Base-by-base conservation (phyloP, 345 rosid species). In the Hibiscus trionum region DNA sequence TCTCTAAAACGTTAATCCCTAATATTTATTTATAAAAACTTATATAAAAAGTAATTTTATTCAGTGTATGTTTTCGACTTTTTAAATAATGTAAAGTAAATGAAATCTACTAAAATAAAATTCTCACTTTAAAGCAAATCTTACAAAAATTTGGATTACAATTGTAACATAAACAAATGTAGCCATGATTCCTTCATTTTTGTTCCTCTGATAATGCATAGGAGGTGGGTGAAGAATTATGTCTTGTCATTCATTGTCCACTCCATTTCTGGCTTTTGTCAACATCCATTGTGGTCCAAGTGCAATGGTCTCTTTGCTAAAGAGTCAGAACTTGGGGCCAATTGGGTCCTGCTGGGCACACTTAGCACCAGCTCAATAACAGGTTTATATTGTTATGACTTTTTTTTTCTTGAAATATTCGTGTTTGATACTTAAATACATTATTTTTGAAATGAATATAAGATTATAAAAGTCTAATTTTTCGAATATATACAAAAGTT, bases 161-260 rank as follows among this genome's bases (percentile, higher is more conserved):
- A 33, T 5, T 4, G 1, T 33, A 33, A 33, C 37, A 33, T 11
- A 17, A 62, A n/a, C 37, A 39, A 63, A 63, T 9, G 26, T 21
- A 37, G 67, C 50, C 27, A 19, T 39, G 49, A 63, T n/a, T 17
- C 26, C 11, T 63, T 63, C 44, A n/a, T 64, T 72, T 55, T 61
- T 52, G 44, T 71, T 46, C 59, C 37, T 33, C 59, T 70, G 47
- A 35, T 19, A 64, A 42, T 19, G 52, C 5, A 58, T 39, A 59
- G 69, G 47, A 12, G 65, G 61, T 63, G 64, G 73, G 46, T 58
- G 80, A 72, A 58, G 47, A 76, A 47, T 62, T 53, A 75, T 57
- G 85, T 78, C 73, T 75, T 47, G 61, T 73, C n/a, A 26, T 71
- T 78, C 76, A n/a, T 81, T 85, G 75, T 66, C 71, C 62, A 70